These are phyloP conservation scores for Cladophialophora yegresii DNA, from an alignment of 2,329 filamentous ascomycete species.

Conservation along the genomic window DNA sequence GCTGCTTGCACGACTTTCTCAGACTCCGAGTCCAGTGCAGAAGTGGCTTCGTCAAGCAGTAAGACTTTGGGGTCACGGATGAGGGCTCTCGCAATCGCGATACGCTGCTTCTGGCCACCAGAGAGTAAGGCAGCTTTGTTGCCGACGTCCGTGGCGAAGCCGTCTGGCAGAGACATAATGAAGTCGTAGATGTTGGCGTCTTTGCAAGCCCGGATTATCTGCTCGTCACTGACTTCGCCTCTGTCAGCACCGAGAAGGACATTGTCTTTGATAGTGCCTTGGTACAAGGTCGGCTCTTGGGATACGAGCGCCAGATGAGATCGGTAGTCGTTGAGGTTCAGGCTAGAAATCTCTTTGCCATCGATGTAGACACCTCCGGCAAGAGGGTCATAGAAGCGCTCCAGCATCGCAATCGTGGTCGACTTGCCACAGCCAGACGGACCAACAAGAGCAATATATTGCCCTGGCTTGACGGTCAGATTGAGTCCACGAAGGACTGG, in stretches of 20 bases:
- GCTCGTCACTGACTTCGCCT: constrained; percentile 69
- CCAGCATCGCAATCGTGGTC: constrained; percentile 86
- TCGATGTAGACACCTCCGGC: constrained; percentile 80
- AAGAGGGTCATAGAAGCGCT: constrained; percentile 91
- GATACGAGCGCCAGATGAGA: constrained; percentile 82
- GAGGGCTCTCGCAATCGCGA: constrained; percentile 88
- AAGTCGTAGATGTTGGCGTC: constrained; percentile 94
- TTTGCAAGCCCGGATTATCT: constrained; percentile 75
- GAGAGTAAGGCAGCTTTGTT: constrained; percentile 82
- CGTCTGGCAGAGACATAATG: constrained; percentile 80
- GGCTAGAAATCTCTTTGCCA: constrained; percentile 73
- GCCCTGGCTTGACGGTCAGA: constrained; percentile 49
- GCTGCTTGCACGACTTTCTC: constrained; percentile 65
- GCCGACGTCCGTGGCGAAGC: constrained; percentile 82
- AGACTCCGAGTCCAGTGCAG: constrained; percentile 53
- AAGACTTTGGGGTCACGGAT: constrained; percentile 89
- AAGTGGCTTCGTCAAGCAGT: constrained; percentile 74
- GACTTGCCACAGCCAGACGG: constrained; percentile 88
- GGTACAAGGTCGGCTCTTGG: constrained; percentile 92
- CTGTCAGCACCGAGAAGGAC: constrained; percentile 74
- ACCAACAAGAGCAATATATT: constrained; percentile 76
- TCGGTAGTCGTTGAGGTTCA: constrained; percentile 86
- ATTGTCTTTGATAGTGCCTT: constrained; percentile 88
- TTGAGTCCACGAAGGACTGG: constrained; percentile 87
- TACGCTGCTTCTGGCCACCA: constrained; percentile 91